Evolutionary conservation across 1,284 basidiomycete species (phyloP).

Genomic region (Trametes hirsuta): DNA sequence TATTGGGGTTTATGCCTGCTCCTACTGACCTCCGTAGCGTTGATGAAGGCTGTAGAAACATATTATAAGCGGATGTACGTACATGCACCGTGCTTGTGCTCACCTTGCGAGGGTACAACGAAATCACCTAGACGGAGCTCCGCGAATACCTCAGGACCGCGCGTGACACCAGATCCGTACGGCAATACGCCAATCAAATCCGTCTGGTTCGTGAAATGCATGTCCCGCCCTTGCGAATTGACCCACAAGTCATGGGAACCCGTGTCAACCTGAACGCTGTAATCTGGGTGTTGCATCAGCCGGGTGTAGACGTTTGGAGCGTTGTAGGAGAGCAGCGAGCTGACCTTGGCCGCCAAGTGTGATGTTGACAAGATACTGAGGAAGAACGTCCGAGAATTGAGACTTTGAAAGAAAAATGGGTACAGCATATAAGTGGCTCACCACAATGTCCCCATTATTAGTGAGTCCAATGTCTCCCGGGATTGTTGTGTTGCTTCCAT

Average conservation of each 20-base stretch:
- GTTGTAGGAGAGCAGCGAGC: no score
- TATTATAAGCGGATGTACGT: not conserved
- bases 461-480: no score
- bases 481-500: no score
- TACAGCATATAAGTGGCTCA: no score
- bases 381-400: no score
- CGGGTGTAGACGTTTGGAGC: no score
- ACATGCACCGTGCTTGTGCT: not conserved
- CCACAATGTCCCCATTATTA: no score
- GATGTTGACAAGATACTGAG: no score
- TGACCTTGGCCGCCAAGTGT: no score
- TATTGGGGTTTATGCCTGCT: not conserved
- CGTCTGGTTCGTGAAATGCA: not conserved
- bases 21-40: not conserved
- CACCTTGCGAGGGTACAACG: not conserved
- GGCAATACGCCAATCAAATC: not conserved
- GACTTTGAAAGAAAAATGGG: no score
- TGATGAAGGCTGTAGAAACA: not conserved
- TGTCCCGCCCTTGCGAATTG: not conserved
- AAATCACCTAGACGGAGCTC: not conserved
- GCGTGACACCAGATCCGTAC: not conserved
- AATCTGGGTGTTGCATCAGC: not conserved
- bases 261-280: not conserved
- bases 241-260: not conserved
- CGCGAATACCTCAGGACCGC: not conserved